Conservation (phyloP, 2,329 filamentous ascomycete genomes). For the Camillea tinctor region DNA sequence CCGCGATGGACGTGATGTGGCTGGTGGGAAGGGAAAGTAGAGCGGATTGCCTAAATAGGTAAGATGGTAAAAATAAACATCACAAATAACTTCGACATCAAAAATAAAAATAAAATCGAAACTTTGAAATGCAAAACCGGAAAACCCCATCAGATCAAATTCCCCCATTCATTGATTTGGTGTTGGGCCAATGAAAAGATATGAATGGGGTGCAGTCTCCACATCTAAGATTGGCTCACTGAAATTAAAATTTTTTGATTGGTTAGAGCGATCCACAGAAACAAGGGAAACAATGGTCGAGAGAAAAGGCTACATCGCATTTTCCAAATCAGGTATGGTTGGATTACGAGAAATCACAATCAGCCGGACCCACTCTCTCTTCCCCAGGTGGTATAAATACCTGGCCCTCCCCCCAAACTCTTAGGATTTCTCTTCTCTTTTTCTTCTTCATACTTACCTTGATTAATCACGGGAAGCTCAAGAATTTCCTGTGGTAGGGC, state of each 20-base stretch:
- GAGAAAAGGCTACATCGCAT: constrained; percentile 1
- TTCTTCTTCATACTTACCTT: constrained; percentile 54
- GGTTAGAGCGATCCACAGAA: background rate
- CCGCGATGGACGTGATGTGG: background rate
- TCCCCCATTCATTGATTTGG: background rate
- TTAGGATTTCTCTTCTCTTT: constrained; percentile 29
- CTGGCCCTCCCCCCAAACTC: constrained; percentile 3
- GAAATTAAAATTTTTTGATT: constrained; percentile 8
- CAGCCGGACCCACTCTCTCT: constrained; percentile 10
- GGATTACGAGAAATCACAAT: constrained; percentile 11
- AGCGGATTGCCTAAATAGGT: background rate
- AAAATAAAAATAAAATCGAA: background rate
- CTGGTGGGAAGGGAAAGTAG: no score
- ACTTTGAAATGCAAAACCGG: background rate
- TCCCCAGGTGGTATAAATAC: constrained; percentile 20
- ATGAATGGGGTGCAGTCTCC: background rate
- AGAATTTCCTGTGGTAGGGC: constrained; percentile 40
- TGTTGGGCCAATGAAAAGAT: constrained; percentile 6
- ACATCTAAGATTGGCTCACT: constrained; percentile 1
- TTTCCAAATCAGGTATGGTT: background rate
- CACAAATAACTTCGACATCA: background rate
- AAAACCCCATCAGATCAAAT: background rate
- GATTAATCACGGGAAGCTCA: constrained; percentile 43
- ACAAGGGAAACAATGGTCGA: background rate
- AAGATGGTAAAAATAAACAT: background rate